phyloP scores from a whole-genome alignment of 371 early-diverging fungal genomes.

The Circinella umbellata region DNA sequence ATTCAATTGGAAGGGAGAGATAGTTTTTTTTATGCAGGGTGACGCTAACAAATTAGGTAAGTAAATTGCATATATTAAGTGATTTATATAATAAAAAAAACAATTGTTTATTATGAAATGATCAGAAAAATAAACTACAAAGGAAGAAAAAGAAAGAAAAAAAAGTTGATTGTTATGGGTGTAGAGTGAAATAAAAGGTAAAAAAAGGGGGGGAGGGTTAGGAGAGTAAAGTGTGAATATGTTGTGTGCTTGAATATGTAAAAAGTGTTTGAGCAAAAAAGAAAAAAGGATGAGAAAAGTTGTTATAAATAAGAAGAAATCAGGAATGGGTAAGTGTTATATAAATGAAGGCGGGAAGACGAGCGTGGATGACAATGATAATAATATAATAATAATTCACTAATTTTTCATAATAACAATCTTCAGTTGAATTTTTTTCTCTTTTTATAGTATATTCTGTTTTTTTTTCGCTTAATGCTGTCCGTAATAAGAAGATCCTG shows the following conservation, averaged over 20 bases:
- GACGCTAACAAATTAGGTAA: background rate
- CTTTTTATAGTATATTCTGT: background rate
- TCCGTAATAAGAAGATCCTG: conserved; percentile 29
- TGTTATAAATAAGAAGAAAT: background rate
- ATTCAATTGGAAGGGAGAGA: background rate
- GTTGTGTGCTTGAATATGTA: background rate
- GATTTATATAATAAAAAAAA: background rate
- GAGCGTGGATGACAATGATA: background rate
- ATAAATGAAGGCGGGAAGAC: too few relatives aligned
- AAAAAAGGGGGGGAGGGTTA: background rate
- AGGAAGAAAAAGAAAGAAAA: background rate
- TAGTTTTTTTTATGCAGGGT: background rate
- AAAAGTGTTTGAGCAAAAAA: background rate
- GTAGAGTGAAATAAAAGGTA: background rate
- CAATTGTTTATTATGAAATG: conserved; percentile 2
- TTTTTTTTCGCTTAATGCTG: conserved; percentile 12
- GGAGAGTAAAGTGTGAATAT: background rate
- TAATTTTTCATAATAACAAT: too few relatives aligned
- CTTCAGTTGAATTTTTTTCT: background rate
- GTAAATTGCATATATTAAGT: background rate
- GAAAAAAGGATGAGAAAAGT: background rate
- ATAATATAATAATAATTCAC: background rate
- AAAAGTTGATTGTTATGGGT: background rate
- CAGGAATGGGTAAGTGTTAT: background rate
- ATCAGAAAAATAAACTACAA: conserved; percentile 7